These are phyloP conservation scores for Tephrocybe rancida DNA, from an alignment of 768 basidiomycete genomes.

Conservation along the genomic window DNA sequence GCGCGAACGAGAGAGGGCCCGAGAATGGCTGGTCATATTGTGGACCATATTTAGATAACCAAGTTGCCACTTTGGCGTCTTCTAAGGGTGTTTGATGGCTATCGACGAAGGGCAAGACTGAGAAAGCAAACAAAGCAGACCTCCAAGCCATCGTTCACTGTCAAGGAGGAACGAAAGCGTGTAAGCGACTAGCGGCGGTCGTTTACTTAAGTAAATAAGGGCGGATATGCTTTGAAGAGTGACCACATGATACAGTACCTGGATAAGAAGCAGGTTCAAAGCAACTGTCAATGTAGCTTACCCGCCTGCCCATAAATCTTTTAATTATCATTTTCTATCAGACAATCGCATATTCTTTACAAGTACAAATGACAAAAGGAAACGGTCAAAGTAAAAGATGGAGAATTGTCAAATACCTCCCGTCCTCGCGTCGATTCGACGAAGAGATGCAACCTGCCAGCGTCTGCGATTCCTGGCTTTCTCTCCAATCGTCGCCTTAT, in stretches of 20 bases:
- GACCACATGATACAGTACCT: too few species aligned
- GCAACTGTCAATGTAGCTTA: too few species aligned
- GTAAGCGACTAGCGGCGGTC: too few species aligned
- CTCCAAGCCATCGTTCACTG: not conserved
- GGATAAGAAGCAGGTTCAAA: too few species aligned
- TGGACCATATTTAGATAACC: conserved; percentile 74
- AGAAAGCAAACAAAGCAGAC: not conserved
- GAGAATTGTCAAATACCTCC: conserved; percentile 14
- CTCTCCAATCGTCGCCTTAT: conserved; percentile 25
- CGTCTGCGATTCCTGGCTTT: conserved; percentile 37
- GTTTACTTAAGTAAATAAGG: too few species aligned
- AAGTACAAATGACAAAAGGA: too few species aligned
- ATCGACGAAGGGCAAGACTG: not conserved
- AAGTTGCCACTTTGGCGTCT: conserved; percentile 36
- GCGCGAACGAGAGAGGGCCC: conserved; percentile 83
- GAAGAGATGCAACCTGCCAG: conserved; percentile 40
- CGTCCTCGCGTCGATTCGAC: conserved; percentile 39
- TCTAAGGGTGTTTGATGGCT: conserved; percentile 13
- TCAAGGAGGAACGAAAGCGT: too few species aligned
- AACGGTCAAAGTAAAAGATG: not conserved
- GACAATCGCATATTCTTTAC: not conserved
- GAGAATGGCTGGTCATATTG: conserved; percentile 77
- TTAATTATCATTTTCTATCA: too few species aligned
- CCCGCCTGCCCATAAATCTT: too few species aligned
- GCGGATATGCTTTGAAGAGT: too few species aligned